These are phyloP conservation scores for Neurospora sp. DNA, from an alignment of 495 filamentous ascomycete species.

Conservation along the genomic window DNA sequence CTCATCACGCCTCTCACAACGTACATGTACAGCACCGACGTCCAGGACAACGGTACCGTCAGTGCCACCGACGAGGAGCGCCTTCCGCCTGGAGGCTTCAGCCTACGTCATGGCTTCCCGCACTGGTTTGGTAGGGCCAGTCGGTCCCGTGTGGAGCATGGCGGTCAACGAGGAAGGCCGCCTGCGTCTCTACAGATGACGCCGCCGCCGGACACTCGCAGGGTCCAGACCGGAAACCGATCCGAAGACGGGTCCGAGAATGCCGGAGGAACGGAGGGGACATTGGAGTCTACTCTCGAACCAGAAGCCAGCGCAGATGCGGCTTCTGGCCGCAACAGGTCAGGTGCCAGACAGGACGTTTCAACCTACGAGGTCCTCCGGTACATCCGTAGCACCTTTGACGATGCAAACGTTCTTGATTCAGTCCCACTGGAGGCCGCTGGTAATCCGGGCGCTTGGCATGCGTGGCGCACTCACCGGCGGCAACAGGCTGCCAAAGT, in stretches of 20 bases:
- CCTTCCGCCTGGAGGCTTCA: constrained; percentile 78
- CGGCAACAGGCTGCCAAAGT: constrained; percentile 19
- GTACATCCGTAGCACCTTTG: constrained; percentile 76
- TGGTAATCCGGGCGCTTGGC: constrained; percentile 81
- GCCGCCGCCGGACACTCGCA: not conserved
- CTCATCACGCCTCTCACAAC: constrained; percentile 83
- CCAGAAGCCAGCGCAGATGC: constrained; percentile 5
- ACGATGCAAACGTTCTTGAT: constrained; percentile 66
- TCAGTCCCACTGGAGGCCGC: constrained; percentile 68
- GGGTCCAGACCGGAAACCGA: constrained; percentile 3
- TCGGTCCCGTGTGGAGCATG: not conserved
- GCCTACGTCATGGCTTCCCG: constrained; percentile 80
- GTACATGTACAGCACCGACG: constrained; percentile 74
- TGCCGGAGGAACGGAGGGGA: not conserved
- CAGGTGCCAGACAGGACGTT: constrained; percentile 20
- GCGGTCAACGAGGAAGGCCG: constrained; percentile 10
- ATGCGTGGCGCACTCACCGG: constrained; percentile 72
- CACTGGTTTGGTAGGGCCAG: constrained; percentile 58
- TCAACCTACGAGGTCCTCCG: constrained; percentile 54
- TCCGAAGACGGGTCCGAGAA: constrained; percentile 1
- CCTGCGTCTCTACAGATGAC: constrained; percentile 24
- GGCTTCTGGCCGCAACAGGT: not conserved
- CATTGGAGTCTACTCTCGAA: not conserved
- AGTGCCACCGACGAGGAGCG: constrained; percentile 73
- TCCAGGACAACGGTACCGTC: constrained; percentile 57